phyloP scores from a whole-genome alignment of 495 filamentous ascomycete genomes.

The Coniosporium apollinis region DNA sequence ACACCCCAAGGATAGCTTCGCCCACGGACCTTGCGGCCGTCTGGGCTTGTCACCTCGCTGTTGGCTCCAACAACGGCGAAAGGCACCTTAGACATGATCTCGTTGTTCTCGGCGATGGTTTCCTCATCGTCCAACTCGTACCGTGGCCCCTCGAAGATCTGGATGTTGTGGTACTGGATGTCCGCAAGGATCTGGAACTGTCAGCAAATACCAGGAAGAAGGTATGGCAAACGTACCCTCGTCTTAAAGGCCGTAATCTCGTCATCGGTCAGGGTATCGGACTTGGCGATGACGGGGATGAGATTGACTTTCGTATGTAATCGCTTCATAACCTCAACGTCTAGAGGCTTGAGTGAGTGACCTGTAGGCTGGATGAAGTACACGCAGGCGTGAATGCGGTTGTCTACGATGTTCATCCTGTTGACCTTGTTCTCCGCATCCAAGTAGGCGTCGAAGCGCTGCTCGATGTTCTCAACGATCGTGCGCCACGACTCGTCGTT shows the following conservation, averaged over 20 bases:
- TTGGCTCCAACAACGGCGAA: conserved; percentile 97
- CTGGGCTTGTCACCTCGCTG: conserved; percentile 71
- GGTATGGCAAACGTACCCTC: conserved; percentile 44
- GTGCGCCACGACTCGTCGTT: conserved; percentile 98
- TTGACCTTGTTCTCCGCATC: conserved; percentile 99
- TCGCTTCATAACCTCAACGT: conserved; percentile 98
- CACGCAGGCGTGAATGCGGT: conserved; percentile 94
- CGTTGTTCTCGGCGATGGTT: conserved; percentile 98
- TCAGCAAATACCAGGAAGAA: conserved; percentile 1
- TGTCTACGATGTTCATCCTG: conserved; percentile 98
- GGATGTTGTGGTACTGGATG: conserved; percentile 88
- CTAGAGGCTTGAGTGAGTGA: conserved; percentile 96
- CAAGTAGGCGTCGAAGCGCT: conserved; percentile 92
- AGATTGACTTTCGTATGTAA: conserved; percentile 99
- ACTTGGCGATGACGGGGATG: conserved; percentile 96
- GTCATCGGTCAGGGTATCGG: conserved; percentile 94
- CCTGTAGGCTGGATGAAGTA: conserved; percentile 99
- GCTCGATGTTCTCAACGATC: conserved; percentile 98
- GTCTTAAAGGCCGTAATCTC: conserved; percentile 89
- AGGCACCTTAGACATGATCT: conserved; percentile 99
- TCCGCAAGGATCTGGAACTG: conserved; percentile 76
- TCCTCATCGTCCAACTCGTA: conserved; percentile 99
- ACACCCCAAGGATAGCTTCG: conserved; percentile 96
- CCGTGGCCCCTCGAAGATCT: conserved; percentile 96
- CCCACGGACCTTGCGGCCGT: conserved; percentile 90